These are phyloP conservation scores for Vaccinium corymbosum DNA, from an alignment of 148 eudicot genomes.

Conservation along the genomic window DNA sequence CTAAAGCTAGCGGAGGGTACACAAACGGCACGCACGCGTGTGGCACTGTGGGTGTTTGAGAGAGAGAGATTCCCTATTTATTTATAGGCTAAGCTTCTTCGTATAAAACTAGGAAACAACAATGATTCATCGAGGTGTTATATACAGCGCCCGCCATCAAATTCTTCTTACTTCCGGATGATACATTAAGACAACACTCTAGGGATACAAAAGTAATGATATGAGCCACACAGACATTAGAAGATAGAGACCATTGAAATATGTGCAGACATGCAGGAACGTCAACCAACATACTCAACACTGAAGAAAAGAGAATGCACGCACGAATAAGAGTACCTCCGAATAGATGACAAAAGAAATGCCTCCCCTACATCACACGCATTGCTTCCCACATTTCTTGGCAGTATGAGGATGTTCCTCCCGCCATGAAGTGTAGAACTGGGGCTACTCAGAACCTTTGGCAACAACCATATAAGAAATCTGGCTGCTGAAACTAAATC, in stretches of 20 bases:
- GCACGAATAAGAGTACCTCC: conserved; percentile 45
- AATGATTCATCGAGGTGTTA: not conserved
- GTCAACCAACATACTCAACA: not conserved
- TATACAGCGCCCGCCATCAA: not conserved
- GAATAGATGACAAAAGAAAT: conserved; percentile 68
- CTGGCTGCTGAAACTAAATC: conserved; percentile 68
- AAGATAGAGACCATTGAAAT: not conserved
- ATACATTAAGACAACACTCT: not conserved
- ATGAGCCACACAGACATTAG: not conserved
- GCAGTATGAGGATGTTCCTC: conserved; percentile 53
- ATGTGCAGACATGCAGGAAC: not conserved
- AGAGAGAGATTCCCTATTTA: not conserved
- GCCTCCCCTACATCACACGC: conserved; percentile 83
- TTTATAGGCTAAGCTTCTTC: no score
- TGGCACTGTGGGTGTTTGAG: not conserved
- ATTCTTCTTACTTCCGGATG: not conserved
- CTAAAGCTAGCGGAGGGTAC: not conserved
- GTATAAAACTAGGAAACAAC: not conserved
- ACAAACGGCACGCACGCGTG: not conserved
- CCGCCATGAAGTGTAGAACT: conserved; percentile 57
- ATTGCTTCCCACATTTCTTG: conserved; percentile 66
- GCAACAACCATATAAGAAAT: conserved; percentile 87
- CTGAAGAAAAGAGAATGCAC: not conserved
- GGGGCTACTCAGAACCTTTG: conserved; percentile 53
- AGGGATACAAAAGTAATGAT: not conserved